phyloP scores from a whole-genome alignment of 208 protist genomes.

The Tritrichomonas musculus region DNA sequence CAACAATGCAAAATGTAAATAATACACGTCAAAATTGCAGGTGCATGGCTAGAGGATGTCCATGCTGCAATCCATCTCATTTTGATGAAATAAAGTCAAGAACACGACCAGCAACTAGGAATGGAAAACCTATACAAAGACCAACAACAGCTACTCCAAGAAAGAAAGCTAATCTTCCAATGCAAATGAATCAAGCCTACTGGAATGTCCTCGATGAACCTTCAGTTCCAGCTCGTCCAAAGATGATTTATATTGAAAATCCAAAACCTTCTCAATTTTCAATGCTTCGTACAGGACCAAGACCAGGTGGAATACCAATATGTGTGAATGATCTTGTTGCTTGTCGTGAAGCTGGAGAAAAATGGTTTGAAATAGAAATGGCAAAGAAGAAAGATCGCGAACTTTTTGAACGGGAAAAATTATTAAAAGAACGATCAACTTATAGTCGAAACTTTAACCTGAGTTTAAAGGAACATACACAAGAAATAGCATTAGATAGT shows the following conservation, averaged over 20 bases:
- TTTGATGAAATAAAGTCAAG: neutral
- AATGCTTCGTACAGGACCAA: neutral
- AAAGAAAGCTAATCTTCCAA: neutral
- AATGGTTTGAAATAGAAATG: neutral
- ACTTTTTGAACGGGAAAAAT: neutral
- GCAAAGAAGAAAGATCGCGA: neutral
- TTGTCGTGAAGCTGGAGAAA: neutral
- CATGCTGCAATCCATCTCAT: slow-evolving; percentile 2
- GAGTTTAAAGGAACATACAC: too few relatives aligned
- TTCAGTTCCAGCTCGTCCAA: neutral
- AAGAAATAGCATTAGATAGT: too few relatives aligned
- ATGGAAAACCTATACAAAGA: neutral
- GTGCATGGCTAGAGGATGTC: neutral
- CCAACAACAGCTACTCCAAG: neutral
- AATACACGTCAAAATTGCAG: too few relatives aligned
- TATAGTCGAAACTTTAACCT: neutral
- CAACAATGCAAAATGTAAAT: too few relatives aligned
- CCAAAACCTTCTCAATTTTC: neutral
- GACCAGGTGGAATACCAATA: neutral
- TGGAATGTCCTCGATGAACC: neutral
- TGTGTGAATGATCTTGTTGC: neutral
- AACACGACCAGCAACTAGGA: neutral
- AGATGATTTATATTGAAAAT: neutral
- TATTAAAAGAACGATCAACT: neutral
- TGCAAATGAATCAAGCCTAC: neutral